Evolutionary conservation across 2,329 filamentous ascomycete species (phyloP), one percentile per base, ranked within the genome.

Genomic region (Trichophaea hybrida): DNA sequence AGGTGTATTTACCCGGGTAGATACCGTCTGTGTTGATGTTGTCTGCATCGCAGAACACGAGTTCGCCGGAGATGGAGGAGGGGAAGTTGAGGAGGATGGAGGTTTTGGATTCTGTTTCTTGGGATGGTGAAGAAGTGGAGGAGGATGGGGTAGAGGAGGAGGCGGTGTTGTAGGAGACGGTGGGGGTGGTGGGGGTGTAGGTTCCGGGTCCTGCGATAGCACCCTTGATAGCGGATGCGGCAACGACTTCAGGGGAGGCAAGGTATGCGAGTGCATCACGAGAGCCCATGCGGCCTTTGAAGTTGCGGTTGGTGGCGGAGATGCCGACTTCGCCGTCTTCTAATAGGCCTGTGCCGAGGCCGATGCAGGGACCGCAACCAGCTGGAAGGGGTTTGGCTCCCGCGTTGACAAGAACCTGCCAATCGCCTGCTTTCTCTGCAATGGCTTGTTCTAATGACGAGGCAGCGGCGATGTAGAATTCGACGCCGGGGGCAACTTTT

Each of bases 1-100:
- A 97, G 0, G 90, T 96, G 72, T 88, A 89, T 70, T 90, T 89
- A 4, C 87, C 88, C 0, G 89, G 86, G 72, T 97, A 97, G 71
- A 97, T 95, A 57, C 80, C 84, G 69, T 97, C 91, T 0, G 91
- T 97, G 73, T 93, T 87, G 71, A 96, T 81, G 73, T 94, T 94
- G 71, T 89, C 85, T 0, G 80, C 81, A 68, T 95, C 87, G 70
- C 81, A 87, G 73, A 93, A 95, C 51, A 94, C 77, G 60, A 97
- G 94, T 72, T 96, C 88, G 24, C 91, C 91, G 6, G 78, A 76
- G 12, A 97, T 81, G 63, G 82, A 83, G 67, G 89, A 85, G 0
- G 90, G 89, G 71, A 97, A 96, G 38, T 89, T 89, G 0, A 88
- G 86, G 1, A 91, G 79, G 57, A 95, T 80, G 17, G 90, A 82